Evolutionary conservation across 108 stramenopile genomes (phyloP).

Genomic region (Skeletonema menzelii): DNA sequence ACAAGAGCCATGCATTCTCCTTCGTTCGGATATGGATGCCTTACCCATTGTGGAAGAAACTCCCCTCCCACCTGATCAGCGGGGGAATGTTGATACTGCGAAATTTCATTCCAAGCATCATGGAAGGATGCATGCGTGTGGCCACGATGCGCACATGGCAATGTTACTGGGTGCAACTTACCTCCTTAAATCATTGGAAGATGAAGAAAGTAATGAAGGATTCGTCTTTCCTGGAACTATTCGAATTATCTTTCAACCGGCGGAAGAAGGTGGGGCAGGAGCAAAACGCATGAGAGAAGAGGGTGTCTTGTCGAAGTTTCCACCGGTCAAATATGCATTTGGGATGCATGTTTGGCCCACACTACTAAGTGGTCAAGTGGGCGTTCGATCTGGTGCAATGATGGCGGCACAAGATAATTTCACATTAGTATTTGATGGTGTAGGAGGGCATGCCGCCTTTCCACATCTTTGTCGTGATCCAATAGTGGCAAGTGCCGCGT

Average conservation of each 20-base stretch:
- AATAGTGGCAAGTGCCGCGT: constrained; percentile 76
- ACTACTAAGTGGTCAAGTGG: constrained; percentile 68
- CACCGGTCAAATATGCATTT: constrained; percentile 71
- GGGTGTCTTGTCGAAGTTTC: constrained; percentile 64
- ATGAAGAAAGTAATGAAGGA: constrained; percentile 11
- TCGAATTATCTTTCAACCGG: constrained; percentile 89
- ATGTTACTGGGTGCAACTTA: constrained; percentile 87
- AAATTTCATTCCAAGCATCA: constrained; percentile 58
- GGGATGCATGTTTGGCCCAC: constrained; percentile 73
- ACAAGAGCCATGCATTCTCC: constrained; percentile 67
- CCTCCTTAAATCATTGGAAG: constrained; percentile 59
- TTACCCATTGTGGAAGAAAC: constrained; percentile 85
- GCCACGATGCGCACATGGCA: constrained; percentile 93
- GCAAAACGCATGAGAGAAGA: constrained; percentile 89
- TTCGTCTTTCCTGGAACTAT: constrained; percentile 68
- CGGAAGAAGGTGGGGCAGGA: constrained; percentile 94
- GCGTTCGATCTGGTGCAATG: constrained; percentile 80
- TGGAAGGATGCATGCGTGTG: constrained; percentile 94
- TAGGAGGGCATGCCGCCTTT: constrained; percentile 95
- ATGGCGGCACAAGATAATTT: constrained; percentile 86
- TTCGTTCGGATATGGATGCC: constrained; percentile 96
- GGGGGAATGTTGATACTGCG: background rate
- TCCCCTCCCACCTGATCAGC: constrained; percentile 20
- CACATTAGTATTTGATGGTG: constrained; percentile 74
- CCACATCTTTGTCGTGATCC: constrained; percentile 87